Percentiles rank a stretch among this genome's conserved stretches.
phyloP scores from a whole-genome alignment of 805 yeast genomes.

The Metschnikowia koreensis region DNA sequence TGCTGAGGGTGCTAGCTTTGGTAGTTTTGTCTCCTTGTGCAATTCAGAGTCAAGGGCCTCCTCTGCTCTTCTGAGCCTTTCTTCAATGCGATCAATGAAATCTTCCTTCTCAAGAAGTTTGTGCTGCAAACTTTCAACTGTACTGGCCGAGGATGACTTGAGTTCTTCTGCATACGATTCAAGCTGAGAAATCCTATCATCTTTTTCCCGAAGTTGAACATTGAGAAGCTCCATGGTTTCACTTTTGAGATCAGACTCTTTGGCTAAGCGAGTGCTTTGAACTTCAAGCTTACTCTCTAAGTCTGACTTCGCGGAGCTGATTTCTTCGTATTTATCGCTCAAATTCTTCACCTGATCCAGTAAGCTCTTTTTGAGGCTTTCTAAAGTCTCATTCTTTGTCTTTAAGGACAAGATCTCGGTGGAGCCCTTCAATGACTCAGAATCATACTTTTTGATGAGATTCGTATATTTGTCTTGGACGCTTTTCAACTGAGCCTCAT shows the following conservation, averaged over 20 bases:
- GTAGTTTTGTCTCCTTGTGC: slow-evolving; percentile 38
- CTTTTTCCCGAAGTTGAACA: slow-evolving; percentile 49
- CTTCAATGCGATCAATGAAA: slow-evolving; percentile 28
- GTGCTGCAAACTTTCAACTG: slow-evolving; percentile 32
- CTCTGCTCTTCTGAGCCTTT: slow-evolving; percentile 38
- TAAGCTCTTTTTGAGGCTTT: slow-evolving; percentile 28
- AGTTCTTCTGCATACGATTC: slow-evolving; percentile 47
- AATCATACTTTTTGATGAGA: slow-evolving; percentile 37
- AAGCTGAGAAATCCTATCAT: slow-evolving; percentile 50
- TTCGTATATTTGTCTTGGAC: slow-evolving; percentile 39
- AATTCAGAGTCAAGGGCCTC: slow-evolving; percentile 40
- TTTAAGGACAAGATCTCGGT: slow-evolving; percentile 29
- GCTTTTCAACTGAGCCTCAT: slow-evolving; percentile 34
- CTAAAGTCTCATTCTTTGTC: slow-evolving; percentile 28
- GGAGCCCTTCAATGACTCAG: slow-evolving; percentile 30
- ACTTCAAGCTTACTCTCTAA: slow-evolving; percentile 32
- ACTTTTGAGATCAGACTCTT: slow-evolving; percentile 50
- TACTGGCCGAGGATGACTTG: slow-evolving; percentile 36
- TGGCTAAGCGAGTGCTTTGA: slow-evolving; percentile 46
- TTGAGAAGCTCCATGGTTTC: slow-evolving; percentile 58
- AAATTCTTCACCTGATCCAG: slow-evolving; percentile 44
- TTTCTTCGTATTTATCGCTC: slow-evolving; percentile 39
- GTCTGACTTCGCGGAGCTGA: slow-evolving; percentile 19
- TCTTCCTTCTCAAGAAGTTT: slow-evolving; percentile 41
- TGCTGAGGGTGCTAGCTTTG: slow-evolving; percentile 56